phyloP scores from a whole-genome alignment of 768 basidiomycete genomes.

The Phylloporus sp. region DNA sequence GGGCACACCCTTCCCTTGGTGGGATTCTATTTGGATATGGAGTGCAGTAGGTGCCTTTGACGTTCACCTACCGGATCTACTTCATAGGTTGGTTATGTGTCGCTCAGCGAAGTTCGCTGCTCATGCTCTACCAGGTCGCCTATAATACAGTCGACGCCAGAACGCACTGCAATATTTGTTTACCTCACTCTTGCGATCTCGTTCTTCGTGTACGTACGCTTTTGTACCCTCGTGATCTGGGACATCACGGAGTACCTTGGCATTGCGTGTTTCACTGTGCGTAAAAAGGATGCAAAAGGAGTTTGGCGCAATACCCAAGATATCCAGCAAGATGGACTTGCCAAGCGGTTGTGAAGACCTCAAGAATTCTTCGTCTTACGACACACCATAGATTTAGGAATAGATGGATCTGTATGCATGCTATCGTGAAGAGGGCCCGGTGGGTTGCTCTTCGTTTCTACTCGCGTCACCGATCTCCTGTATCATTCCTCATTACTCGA shows the following conservation, averaged over 20 bases:
- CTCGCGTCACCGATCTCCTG: neutral
- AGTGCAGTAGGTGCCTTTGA: conserved; percentile 74
- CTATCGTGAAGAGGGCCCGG: too few species aligned
- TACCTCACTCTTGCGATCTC: conserved; percentile 67
- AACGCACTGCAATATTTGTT: conserved; percentile 66
- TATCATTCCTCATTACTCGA: neutral
- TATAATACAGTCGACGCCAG: conserved; percentile 66
- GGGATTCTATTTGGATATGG: conserved; percentile 87
- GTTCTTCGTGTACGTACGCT: conserved; percentile 66
- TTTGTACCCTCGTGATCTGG: conserved; percentile 76
- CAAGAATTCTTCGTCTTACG: too few species aligned
- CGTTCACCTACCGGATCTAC: conserved; percentile 68
- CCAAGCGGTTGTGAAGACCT: conserved; percentile 22
- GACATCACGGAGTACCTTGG: conserved; percentile 91
- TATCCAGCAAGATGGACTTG: conserved; percentile 23
- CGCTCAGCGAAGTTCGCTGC: conserved; percentile 1
- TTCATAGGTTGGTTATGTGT: conserved; percentile 53
- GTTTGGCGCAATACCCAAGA: conserved; percentile 46
- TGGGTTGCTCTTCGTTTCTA: too few species aligned
- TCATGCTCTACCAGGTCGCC: conserved; percentile 47
- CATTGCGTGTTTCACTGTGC: conserved; percentile 91
- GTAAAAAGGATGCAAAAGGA: conserved; percentile 73
- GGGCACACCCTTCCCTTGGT: conserved; percentile 74
- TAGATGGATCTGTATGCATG: neutral
- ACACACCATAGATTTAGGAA: neutral